Evolutionary conservation across 225 moss, liverwort and hornwort species (phyloP).

Genomic region (Bryoerythrophyllum caledonicum): DNA sequence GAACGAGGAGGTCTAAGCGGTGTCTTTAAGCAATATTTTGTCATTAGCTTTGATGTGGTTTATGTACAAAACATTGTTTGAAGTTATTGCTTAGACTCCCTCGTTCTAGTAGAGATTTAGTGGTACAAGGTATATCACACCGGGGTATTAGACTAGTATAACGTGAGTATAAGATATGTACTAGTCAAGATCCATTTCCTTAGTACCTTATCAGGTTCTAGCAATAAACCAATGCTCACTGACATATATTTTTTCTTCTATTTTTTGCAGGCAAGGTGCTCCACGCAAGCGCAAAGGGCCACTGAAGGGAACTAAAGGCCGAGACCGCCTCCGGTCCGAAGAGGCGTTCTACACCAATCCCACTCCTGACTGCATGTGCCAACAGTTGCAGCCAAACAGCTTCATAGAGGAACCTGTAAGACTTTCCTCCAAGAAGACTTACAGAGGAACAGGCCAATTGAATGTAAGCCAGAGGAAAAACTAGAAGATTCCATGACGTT

Average conservation of each 20-base stretch:
- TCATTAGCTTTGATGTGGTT: no score
- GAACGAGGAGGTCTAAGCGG: no score
- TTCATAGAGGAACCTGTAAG: neutral
- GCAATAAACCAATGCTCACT: neutral
- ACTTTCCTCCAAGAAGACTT: neutral
- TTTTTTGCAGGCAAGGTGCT: constrained; percentile 75
- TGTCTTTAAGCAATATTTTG: no score
- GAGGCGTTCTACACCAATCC: constrained; percentile 97
- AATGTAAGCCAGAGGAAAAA: constrained; percentile 16
- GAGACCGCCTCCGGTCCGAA: constrained; percentile 74
- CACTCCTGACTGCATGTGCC: constrained; percentile 86
- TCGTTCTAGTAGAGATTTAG: no score
- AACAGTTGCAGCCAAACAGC: neutral
- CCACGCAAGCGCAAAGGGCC: constrained; percentile 82
- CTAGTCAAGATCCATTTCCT: neutral
- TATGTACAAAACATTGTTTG: no score
- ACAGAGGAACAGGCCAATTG: constrained; percentile 15
- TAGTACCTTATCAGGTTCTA: neutral
- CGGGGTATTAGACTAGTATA: no score
- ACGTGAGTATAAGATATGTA: no score
- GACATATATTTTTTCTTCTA: no score
- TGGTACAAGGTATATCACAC: no score
- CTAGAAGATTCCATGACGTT: neutral
- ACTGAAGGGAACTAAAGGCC: constrained; percentile 63
- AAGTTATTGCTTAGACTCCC: no score